Evolutionary conservation across 1,139 yeast genomes (phyloP).

Genomic region (Geotrichum macrosporum): DNA sequence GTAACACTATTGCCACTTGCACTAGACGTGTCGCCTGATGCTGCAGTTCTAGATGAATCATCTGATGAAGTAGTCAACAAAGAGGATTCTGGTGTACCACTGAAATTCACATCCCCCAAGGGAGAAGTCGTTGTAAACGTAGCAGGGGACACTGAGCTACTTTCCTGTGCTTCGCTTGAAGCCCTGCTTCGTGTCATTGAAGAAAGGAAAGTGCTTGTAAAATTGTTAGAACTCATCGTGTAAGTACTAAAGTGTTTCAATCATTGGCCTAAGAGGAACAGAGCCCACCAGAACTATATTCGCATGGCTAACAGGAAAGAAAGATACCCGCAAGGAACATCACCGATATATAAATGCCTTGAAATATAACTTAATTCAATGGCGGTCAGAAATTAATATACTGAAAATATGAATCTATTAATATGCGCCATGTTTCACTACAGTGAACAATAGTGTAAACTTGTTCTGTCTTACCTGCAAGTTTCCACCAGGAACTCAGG

Average conservation of each 20-base stretch:
- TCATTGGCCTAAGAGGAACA: neutral
- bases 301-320: neutral
- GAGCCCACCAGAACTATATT: neutral
- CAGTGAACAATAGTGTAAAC: neutral
- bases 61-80: neutral
- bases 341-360: neutral
- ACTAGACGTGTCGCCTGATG: neutral
- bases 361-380: too few species aligned
- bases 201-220: neutral
- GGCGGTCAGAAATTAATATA: too few species aligned
- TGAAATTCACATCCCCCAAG: neutral
- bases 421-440: neutral
- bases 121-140: conserved; percentile 7
- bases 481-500: neutral
- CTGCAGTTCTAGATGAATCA: neutral
- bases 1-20: neutral
- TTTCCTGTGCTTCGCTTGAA: neutral
- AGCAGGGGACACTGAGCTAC: conserved; percentile 2
- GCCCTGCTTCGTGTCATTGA: neutral
- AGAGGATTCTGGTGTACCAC: neutral
- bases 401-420: neutral
- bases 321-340: neutral
- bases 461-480: neutral
- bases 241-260: neutral
- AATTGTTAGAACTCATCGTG: neutral